Percentiles rank a stretch among this genome's conserved stretches.
These are phyloP conservation scores for Reutealis trisperma DNA, from an alignment of 345 rosid species.

Conservation along the genomic window DNA sequence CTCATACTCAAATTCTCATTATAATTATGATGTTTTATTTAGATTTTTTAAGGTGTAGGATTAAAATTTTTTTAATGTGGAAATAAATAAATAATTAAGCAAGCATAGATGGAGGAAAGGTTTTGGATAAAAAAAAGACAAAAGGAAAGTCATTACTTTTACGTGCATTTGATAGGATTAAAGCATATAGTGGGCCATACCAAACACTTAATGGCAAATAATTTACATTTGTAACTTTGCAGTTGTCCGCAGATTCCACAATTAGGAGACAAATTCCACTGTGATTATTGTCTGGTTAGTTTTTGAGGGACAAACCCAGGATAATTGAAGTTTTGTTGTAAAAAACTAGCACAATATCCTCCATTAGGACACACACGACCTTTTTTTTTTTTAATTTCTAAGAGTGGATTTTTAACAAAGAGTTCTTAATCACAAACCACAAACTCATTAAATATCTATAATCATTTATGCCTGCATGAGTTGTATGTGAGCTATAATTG, in stretches of 20 bases:
- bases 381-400: no score
- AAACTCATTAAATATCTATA: no score
- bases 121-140: no score
- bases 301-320: background rate
- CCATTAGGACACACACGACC: no score
- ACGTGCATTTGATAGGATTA: background rate
- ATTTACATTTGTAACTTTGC: background rate
- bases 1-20: no score
- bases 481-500: no score
- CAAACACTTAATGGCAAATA: background rate
- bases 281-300: background rate
- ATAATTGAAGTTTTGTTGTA: background rate
- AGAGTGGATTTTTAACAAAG: no score
- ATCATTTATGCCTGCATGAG: no score
- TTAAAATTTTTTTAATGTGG: no score
- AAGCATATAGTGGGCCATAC: slow-evolving; percentile 3
- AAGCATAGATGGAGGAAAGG: background rate
- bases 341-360: background rate
- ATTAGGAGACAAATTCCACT: slow-evolving; percentile 2
- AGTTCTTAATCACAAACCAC: no score
- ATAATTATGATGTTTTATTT: no score
- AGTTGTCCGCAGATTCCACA: background rate
- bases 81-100: background rate
- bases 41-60: no score
- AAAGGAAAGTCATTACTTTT: background rate